Evolutionary conservation across 768 basidiomycete species (phyloP), one percentile per base, ranked within the genome.

Genomic region (Daedaleopsis sinensis): DNA sequence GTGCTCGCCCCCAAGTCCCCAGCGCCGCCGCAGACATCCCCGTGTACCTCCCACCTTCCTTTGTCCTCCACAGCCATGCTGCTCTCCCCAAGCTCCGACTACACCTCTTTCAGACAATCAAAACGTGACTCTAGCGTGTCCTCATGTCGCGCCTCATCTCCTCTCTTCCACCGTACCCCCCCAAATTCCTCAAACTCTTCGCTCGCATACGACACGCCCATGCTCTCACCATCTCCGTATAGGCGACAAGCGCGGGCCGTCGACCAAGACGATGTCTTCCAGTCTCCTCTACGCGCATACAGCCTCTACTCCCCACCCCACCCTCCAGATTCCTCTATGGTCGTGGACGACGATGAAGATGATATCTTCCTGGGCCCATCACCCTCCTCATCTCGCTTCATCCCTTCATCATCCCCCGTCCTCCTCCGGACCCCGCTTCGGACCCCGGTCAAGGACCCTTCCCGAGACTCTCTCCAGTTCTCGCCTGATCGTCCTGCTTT

Each of bases 161-260:
- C 62, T 38, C 54, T 70, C 70, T 52, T 64, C 70, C 72, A 49
- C 23, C 59, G 55, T 50, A 77, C 77, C 1, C 77, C 78, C n/a
- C 74, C 75, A 3, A 69, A 71, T 42, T 59, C 72, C 48, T 57
- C 68, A 43, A 49, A 67, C 54, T 66, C 70, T 23, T 42, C 65
- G 18, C 62, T 74, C 37, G 74, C 79, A 44, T 82, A 78, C 66
- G 82, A 83, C 67, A 81, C 84, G 36, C 82, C 86, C 48, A 83
- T 88, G 82, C 78, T 84, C 51, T 84, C 86, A 1, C 85, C 88
- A 21, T 89, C 88, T 6, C 87, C 87, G 12, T 79, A 85, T 61
- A 78, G 82, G 55, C 78, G 79, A 63, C 76, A 75, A 75, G 16
- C 74, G 79, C 55, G 81, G 80, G 66, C 64, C n/a, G 58, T 65